phyloP scores from a whole-genome alignment of 2,329 filamentous ascomycete species.

The Ustulina deusta region DNA sequence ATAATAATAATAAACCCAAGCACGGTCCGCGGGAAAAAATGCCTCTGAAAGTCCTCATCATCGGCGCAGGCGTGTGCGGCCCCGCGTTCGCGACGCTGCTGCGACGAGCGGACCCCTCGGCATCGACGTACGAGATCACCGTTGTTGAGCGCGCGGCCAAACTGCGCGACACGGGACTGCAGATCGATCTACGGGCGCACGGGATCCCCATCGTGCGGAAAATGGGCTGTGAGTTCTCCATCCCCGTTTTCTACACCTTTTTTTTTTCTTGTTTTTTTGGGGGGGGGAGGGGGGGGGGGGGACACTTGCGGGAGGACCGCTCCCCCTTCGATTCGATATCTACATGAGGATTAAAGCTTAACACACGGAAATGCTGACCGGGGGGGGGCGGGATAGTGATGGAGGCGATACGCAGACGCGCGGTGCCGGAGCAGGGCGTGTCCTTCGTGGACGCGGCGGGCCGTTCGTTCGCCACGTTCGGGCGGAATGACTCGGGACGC shows the following conservation, averaged over 20 bases:
- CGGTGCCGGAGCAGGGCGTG: slow-evolving; percentile 62
- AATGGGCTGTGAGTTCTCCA: slow-evolving; percentile 51
- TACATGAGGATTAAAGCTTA: too few relatives aligned
- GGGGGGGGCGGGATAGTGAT: slow-evolving; percentile 45
- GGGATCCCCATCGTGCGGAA: slow-evolving; percentile 55
- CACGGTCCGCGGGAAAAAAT: slow-evolving; percentile 28
- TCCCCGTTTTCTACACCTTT: not conserved
- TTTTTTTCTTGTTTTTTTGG: not conserved
- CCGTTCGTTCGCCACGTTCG: slow-evolving; percentile 54
- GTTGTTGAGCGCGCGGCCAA: slow-evolving; percentile 57
- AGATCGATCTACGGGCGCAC: slow-evolving; percentile 60
- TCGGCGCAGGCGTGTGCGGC: slow-evolving; percentile 60
- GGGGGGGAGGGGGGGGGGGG: too few relatives aligned
- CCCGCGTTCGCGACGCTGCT: slow-evolving; percentile 58
- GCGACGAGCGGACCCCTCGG: slow-evolving; percentile 52
- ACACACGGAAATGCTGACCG: not conserved
- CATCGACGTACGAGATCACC: slow-evolving; percentile 51
- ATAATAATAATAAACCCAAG: too few relatives aligned
- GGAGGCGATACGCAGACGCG: slow-evolving; percentile 51
- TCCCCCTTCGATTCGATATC: too few relatives aligned
- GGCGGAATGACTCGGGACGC: slow-evolving; percentile 55
- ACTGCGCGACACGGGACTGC: slow-evolving; percentile 57
- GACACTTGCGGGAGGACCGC: too few relatives aligned
- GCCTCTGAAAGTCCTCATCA: slow-evolving; percentile 61
- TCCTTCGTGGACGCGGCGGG: slow-evolving; percentile 58